phyloP scores from a whole-genome alignment of 805 yeast genomes.

The Kregervanrija delftensis region DNA sequence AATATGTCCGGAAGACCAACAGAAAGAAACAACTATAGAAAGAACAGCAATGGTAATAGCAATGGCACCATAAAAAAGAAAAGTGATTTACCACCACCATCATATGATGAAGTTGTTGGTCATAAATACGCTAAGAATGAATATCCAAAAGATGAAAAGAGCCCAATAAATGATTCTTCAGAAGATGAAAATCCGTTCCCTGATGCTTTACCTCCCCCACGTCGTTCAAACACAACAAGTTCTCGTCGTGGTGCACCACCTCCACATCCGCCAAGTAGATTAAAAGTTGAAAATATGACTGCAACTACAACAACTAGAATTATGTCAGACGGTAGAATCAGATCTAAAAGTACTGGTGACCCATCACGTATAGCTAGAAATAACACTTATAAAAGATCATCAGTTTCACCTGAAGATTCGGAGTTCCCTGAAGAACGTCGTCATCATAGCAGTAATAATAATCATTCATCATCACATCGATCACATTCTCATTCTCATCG shows the following conservation, averaged over 20 bases:
- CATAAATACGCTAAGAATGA: slow-evolving; percentile 32
- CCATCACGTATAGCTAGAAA: neutral
- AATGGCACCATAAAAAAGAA: slow-evolving; percentile 9
- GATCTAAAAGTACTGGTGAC: slow-evolving; percentile 28
- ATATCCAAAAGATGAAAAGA: slow-evolving; percentile 49
- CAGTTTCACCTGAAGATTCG: neutral
- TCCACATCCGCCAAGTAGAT: slow-evolving; percentile 1
- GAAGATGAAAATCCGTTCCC: slow-evolving; percentile 24
- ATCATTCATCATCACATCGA: slow-evolving; percentile 7
- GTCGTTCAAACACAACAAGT: slow-evolving; percentile 9
- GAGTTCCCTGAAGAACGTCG: neutral
- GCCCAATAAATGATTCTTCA: slow-evolving; percentile 15
- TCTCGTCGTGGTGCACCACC: slow-evolving; percentile 12
- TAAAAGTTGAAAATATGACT: slow-evolving; percentile 14
- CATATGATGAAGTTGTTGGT: slow-evolving; percentile 68
- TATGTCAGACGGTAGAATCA: slow-evolving; percentile 23
- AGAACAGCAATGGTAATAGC: too few relatives aligned
- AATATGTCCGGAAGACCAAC: too few relatives aligned
- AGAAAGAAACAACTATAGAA: too few relatives aligned
- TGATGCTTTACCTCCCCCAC: slow-evolving; percentile 7
- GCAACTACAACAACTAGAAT: slow-evolving; percentile 21
- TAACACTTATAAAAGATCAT: neutral
- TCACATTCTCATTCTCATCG: slow-evolving; percentile 13
- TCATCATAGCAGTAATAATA: neutral
- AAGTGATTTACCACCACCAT: slow-evolving; percentile 51